Evolutionary conservation across 2,329 filamentous ascomycete genomes (phyloP).

Genomic region (Amauroascus verrucosus): DNA sequence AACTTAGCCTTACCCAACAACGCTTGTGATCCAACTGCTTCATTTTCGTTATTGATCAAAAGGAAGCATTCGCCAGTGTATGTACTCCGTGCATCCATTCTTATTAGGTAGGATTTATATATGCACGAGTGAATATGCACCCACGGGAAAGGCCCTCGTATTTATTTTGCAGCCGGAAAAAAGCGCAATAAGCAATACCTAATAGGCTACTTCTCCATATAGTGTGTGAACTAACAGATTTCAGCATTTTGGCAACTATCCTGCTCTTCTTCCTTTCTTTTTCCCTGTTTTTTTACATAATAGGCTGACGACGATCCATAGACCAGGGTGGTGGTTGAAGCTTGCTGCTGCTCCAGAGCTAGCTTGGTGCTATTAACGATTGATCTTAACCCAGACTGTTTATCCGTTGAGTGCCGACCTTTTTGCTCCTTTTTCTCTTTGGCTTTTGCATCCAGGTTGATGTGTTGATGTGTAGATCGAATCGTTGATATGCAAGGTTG

Average conservation of each 20-base stretch:
- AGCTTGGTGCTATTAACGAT: no score
- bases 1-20: no score
- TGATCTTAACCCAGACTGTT: no score
- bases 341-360: neutral
- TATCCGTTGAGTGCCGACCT: no score
- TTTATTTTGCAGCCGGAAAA: slow-evolving; percentile 1
- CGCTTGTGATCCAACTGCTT: neutral
- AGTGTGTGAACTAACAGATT: neutral
- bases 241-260: neutral
- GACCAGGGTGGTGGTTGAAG: neutral
- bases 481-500: no score
- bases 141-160: slow-evolving; percentile 1
- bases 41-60: neutral
- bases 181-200: neutral
- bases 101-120: neutral
- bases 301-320: neutral
- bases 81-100: neutral
- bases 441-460: no score
- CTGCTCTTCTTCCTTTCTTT: neutral
- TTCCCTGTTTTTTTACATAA: neutral
- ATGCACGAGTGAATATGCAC: neutral
- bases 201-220: neutral
- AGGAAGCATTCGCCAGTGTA: neutral
- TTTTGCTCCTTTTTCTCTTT: no score
- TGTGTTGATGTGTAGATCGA: no score